These are phyloP conservation scores for Trichophyton rubrum DNA, from an alignment of 2,329 filamentous ascomycete species.

Conservation along the genomic window DNA sequence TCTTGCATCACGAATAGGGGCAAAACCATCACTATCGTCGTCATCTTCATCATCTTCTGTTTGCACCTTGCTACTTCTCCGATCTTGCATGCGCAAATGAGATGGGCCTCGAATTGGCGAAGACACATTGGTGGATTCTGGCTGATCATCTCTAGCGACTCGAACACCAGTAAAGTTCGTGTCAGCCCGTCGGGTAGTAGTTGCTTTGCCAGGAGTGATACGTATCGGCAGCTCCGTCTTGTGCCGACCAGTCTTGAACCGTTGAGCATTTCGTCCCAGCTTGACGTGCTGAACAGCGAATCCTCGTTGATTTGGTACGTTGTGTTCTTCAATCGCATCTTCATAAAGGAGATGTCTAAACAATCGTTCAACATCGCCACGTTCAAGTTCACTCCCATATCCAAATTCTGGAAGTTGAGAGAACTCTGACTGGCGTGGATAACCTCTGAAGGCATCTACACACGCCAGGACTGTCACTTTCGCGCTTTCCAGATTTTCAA, in stretches of 20 bases:
- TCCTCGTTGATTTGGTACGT: constrained; percentile 48
- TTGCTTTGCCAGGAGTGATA: constrained; percentile 26
- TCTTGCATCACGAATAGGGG: constrained; percentile 28
- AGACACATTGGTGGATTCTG: constrained; percentile 54
- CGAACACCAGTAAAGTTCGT: constrained; percentile 22
- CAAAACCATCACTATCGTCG: constrained; percentile 33
- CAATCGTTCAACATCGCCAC: constrained; percentile 70
- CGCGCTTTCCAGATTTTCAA: constrained; percentile 32
- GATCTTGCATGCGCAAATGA: constrained; percentile 21
- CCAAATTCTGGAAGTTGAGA: constrained; percentile 50
- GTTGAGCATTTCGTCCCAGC: constrained; percentile 32
- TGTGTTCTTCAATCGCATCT: constrained; percentile 59
- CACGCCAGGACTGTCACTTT: constrained; percentile 63
- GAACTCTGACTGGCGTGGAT: constrained; percentile 40
- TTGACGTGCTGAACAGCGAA: constrained; percentile 60
- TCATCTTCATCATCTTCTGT: constrained; percentile 24
- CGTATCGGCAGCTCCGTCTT: constrained; percentile 44
- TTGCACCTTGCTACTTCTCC: not conserved
- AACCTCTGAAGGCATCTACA: constrained; percentile 71
- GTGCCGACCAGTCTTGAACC: constrained; percentile 34
- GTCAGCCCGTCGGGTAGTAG: constrained; percentile 14
- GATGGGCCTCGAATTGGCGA: constrained; percentile 45
- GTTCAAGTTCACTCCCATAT: constrained; percentile 54
- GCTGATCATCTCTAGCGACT: constrained; percentile 35
- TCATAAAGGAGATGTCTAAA: constrained; percentile 64